Evolutionary conservation across 768 basidiomycete species (phyloP).

Genomic region (Galerina sulciceps): DNA sequence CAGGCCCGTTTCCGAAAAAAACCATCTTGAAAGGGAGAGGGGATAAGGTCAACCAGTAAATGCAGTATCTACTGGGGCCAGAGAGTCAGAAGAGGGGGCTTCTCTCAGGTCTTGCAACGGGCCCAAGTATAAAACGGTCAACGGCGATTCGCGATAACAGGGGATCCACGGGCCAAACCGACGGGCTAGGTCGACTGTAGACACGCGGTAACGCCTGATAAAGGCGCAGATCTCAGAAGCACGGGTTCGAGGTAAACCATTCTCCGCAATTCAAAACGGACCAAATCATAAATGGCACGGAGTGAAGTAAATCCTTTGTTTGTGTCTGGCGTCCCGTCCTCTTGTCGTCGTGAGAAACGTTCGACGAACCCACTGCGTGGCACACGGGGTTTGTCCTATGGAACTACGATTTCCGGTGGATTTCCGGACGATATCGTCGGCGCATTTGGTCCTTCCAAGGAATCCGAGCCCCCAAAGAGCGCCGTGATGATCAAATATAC

Average conservation of each 20-base stretch:
- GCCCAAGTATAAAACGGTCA: conserved; percentile 1
- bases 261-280: background rate
- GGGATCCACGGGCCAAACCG: background rate
- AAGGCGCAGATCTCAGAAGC: background rate
- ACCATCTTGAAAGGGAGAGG: background rate
- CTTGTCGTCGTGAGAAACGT: conserved; percentile 1
- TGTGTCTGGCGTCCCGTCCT: background rate
- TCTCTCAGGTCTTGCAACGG: conserved; percentile 5
- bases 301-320: background rate
- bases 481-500: too few species aligned
- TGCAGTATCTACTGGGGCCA: conserved; percentile 8
- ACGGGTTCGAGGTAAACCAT: conserved; percentile 6
- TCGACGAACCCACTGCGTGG: too few species aligned
- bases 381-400: too few species aligned
- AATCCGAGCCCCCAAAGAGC: too few species aligned
- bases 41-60: conserved; percentile 4
- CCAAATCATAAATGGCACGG: background rate
- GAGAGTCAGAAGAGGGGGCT: conserved; percentile 1
- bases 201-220: too few species aligned
- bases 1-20: conserved; percentile 35
- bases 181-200: background rate
- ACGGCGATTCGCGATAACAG: background rate
- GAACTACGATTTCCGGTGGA: too few species aligned
- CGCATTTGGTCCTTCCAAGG: too few species aligned
- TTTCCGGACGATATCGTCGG: too few species aligned